Conservation (phyloP, 352 stramenopile species). For the Detonula confervacea region DNA sequence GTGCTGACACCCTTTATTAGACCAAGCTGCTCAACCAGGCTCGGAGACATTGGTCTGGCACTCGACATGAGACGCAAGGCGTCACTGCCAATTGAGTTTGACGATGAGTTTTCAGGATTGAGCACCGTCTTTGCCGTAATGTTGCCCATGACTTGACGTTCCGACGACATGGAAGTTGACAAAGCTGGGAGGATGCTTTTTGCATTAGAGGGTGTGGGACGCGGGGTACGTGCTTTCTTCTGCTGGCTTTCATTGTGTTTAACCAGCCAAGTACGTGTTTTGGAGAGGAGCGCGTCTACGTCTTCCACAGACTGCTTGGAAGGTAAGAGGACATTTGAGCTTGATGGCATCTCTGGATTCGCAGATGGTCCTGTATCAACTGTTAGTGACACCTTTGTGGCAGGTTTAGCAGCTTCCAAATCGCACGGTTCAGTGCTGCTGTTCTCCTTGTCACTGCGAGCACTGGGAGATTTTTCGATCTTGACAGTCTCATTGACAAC, state of each 20-base stretch:
- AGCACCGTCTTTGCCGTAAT: constrained; percentile 12
- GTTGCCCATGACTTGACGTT: constrained; percentile 24
- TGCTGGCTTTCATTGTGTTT: constrained; percentile 26
- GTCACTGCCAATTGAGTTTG: background rate
- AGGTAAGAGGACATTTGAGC: background rate
- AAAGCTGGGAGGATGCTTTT: background rate
- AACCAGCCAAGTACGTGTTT: constrained; percentile 43
- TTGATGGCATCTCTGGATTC: too few species aligned
- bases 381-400: background rate
- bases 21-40: background rate
- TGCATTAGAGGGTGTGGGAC: background rate
- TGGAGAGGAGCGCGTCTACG: constrained; percentile 40
- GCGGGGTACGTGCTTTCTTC: too few species aligned
- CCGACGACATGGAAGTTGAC: background rate
- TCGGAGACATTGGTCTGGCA: background rate
- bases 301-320: constrained; percentile 28
- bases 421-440: background rate
- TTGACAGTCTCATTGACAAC: background rate
- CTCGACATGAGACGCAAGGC: background rate
- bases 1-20: background rate
- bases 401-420: background rate
- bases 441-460: constrained; percentile 36
- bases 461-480: constrained; percentile 6
- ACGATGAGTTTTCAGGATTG: background rate
- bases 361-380: background rate